These are phyloP conservation scores for Aspergillus hiratsukae DNA, from an alignment of 2,329 filamentous ascomycete species.

Conservation along the genomic window DNA sequence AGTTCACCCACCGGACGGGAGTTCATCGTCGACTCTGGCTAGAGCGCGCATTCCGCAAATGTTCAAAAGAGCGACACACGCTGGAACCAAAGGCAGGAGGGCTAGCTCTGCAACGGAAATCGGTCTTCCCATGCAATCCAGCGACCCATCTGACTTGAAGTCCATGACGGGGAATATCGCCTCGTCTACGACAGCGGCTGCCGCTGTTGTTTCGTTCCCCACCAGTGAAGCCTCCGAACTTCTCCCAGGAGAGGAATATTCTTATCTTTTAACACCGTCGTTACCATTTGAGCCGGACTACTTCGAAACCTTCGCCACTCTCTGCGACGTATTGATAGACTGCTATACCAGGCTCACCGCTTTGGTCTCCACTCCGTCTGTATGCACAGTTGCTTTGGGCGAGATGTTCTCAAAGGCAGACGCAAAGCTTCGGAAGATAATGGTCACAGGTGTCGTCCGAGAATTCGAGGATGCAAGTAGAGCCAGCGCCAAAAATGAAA, in stretches of 20 bases:
- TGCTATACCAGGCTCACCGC: conserved; percentile 75
- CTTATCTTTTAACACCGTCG: conserved; percentile 81
- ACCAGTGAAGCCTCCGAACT: conserved; percentile 56
- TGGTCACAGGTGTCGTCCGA: conserved; percentile 78
- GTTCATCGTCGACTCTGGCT: conserved; percentile 63
- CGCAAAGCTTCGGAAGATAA: conserved; percentile 76
- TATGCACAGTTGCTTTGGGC: conserved; percentile 65
- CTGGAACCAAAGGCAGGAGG: conserved; percentile 53
- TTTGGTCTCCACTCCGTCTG: conserved; percentile 69
- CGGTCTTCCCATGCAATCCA: conserved; percentile 49
- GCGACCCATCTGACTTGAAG: conserved; percentile 47
- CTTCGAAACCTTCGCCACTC: conserved; percentile 89
- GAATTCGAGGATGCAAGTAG: conserved; percentile 91
- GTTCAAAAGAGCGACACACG: conserved; percentile 64
- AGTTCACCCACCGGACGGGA: conserved; percentile 73
- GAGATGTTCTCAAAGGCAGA: conserved; percentile 92
- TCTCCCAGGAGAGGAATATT: conserved; percentile 79
- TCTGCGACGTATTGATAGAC: conserved; percentile 94
- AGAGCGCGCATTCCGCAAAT: conserved; percentile 77
- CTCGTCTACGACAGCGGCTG: conserved; percentile 34
- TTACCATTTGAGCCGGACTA: conserved; percentile 96
- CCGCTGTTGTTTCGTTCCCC: conserved; percentile 37
- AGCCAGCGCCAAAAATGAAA: conserved; percentile 69
- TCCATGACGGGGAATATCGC: conserved; percentile 38
- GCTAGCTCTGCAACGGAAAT: conserved; percentile 59